These are phyloP conservation scores for Phaeolepiota aurea DNA, from an alignment of 768 basidiomycete species.

Conservation along the genomic window DNA sequence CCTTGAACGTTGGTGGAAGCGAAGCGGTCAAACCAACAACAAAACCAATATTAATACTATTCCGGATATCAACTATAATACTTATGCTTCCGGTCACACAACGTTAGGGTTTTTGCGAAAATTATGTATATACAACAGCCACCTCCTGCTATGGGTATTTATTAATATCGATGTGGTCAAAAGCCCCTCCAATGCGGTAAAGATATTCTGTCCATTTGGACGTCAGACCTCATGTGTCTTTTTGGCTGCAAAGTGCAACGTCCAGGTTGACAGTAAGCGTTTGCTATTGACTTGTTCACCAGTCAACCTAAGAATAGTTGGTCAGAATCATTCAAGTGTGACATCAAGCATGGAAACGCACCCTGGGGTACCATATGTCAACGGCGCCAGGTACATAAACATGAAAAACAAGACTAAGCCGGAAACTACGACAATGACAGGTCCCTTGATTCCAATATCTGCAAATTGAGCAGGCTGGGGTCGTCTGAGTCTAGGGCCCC, in stretches of 20 bases:
- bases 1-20: conserved; percentile 10
- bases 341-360: conserved; percentile 30
- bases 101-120: background rate
- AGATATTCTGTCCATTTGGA: conserved; percentile 4
- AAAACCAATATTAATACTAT: conserved; percentile 7
- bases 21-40: background rate
- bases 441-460: conserved; percentile 73
- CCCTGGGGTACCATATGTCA: conserved; percentile 98
- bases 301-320: conserved; percentile 47
- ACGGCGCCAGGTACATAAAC: conserved; percentile 73
- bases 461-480: conserved; percentile 49
- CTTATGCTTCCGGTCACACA: background rate
- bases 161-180: conserved; percentile 1
- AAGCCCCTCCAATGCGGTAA: background rate
- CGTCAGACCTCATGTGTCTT: conserved; percentile 31
- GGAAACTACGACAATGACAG: conserved; percentile 52
- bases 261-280: conserved; percentile 84
- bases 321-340: conserved; percentile 8
- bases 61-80: background rate
- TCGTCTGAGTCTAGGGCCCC: conserved; percentile 57
- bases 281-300: conserved; percentile 81
- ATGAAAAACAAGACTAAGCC: conserved; percentile 51
- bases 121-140: conserved; percentile 4
- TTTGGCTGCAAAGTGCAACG: conserved; percentile 86
- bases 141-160: conserved; percentile 1